Evolutionary conservation across 2,329 filamentous ascomycete genomes (phyloP).

Genomic region (Neopestalotiopsis sp.): DNA sequence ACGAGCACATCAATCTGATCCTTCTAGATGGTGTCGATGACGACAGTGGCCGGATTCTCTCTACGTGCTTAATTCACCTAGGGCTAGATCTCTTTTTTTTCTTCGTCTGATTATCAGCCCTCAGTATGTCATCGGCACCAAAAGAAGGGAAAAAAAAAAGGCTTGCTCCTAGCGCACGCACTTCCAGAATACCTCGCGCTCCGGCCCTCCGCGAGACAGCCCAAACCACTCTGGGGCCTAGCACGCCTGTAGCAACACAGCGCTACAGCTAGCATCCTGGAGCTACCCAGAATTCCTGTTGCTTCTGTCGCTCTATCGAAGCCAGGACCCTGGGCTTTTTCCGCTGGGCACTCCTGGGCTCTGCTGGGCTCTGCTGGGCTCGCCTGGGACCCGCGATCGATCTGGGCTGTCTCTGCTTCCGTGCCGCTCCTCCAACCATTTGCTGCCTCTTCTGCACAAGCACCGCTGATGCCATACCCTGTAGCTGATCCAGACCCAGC

Average conservation of each 20-base stretch:
- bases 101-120: background rate
- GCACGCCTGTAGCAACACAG: background rate
- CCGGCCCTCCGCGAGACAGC: background rate
- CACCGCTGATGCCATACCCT: background rate
- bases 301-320: constrained; percentile 1
- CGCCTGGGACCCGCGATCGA: background rate
- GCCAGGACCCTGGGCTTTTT: constrained; percentile 3
- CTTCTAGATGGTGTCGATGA: background rate
- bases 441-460: background rate
- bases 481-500: background rate
- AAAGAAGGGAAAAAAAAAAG: background rate
- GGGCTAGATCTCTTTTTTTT: background rate
- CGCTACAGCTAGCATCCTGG: background rate
- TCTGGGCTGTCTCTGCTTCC: constrained; percentile 4
- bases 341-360: too few species aligned
- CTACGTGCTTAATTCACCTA: background rate
- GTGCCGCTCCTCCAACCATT: constrained; percentile 1
- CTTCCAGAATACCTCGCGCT: background rate
- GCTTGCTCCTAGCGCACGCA: background rate
- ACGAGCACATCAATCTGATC: background rate
- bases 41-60: background rate
- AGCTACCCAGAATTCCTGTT: background rate
- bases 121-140: background rate
- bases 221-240: background rate
- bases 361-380: too few species aligned